Conservation (phyloP, 2,329 filamentous ascomycete species). For the Aspergillus sp. region DNA sequence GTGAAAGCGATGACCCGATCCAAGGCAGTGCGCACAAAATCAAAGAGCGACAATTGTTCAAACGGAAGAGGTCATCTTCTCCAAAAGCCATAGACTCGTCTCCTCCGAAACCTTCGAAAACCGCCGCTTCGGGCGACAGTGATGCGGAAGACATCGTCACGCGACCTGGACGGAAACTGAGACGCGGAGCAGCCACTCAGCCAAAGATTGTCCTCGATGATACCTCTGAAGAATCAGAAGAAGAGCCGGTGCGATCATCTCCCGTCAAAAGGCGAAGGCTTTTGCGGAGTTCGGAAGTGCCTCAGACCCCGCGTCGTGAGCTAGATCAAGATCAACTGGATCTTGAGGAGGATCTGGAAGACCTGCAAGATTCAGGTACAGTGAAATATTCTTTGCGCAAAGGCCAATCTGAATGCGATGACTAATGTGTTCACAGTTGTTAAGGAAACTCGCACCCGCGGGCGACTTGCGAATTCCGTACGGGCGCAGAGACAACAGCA, state of each 20-base stretch:
- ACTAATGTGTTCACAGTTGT: conserved; percentile 24
- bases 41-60: not conserved
- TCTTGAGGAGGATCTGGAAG: conserved; percentile 44
- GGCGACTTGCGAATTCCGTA: conserved; percentile 36
- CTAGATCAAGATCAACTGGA: conserved; percentile 38
- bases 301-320: conserved; percentile 22
- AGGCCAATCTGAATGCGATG: not conserved
- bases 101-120: not conserved
- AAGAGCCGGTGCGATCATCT: conserved; percentile 25
- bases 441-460: conserved; percentile 40
- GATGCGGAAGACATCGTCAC: conserved; percentile 27
- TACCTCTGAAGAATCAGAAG: conserved; percentile 22
- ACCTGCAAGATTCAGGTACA: conserved; percentile 44
- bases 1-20: conserved; percentile 16
- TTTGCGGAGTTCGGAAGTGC: conserved; percentile 11
- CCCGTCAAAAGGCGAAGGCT: conserved; percentile 25
- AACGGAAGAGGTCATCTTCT: conserved; percentile 16
- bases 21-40: conserved; percentile 14
- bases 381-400: not conserved
- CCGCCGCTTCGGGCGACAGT: conserved; percentile 19
- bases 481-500: conserved; percentile 39
- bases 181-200: conserved; percentile 23
- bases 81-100: conserved; percentile 4
- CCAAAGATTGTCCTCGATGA: conserved; percentile 25
- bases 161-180: conserved; percentile 26